Evolutionary conservation across 208 protist genomes (phyloP).

Genomic region (Acanthamoeba healyi): DNA sequence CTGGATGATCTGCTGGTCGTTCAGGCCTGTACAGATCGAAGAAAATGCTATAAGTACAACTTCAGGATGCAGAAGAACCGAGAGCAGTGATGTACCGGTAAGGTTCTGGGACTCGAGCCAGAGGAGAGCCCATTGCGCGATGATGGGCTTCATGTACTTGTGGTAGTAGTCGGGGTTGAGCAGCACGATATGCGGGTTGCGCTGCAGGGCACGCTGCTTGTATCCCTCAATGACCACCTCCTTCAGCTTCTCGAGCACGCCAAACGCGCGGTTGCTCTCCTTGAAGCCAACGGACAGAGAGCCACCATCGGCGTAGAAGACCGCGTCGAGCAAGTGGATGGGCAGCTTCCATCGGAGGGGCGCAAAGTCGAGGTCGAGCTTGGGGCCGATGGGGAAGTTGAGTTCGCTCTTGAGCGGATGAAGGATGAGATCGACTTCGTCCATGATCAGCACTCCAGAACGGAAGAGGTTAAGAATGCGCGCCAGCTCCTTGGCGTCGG

Average conservation of each 20-base stretch:
- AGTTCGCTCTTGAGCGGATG: slow-evolving; percentile 96
- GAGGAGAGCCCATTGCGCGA: slow-evolving; percentile 93
- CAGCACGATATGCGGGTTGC: slow-evolving; percentile 94
- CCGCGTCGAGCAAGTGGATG: slow-evolving; percentile 95
- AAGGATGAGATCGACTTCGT: slow-evolving; percentile 95
- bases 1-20: slow-evolving; percentile 72
- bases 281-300: slow-evolving; percentile 66
- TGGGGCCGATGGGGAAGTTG: slow-evolving; percentile 96
- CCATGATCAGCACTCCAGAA: slow-evolving; percentile 94
- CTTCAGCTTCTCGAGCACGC: slow-evolving; percentile 73
- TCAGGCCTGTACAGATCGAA: slow-evolving; percentile 5
- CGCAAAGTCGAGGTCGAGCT: slow-evolving; percentile 94
- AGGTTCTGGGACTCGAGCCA: slow-evolving; percentile 90
- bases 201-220: slow-evolving; percentile 89
- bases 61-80: neutral
- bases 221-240: slow-evolving; percentile 90
- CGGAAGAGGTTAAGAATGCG: slow-evolving; percentile 93
- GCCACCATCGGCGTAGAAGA: slow-evolving; percentile 91
- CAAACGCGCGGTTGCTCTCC: slow-evolving; percentile 73
- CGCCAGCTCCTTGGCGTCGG: slow-evolving; percentile 76
- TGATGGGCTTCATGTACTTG: slow-evolving; percentile 90
- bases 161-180: slow-evolving; percentile 94
- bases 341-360: slow-evolving; percentile 94
- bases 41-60: neutral
- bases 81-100: neutral